A percentile compares a stretch with the other conserved stretches of the same genome.
phyloP scores from a whole-genome alignment of 2,329 filamentous ascomycete species.

The Neurospora sp. region DNA sequence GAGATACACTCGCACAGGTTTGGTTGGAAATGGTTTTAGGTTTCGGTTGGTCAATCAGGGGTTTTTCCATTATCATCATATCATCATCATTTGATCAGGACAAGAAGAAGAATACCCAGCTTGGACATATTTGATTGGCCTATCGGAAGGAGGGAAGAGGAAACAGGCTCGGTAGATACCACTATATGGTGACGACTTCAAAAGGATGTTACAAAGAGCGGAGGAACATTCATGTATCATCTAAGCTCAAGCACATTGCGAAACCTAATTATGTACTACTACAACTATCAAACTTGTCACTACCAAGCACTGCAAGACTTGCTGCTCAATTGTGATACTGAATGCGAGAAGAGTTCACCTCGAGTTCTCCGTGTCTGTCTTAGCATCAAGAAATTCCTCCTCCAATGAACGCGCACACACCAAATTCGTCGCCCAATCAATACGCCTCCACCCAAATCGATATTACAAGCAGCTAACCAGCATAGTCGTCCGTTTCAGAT shows the following conservation, averaged over 20 bases:
- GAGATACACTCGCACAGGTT: neutral
- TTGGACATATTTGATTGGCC: neutral
- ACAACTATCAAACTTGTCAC: neutral
- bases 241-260: neutral
- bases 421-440: neutral
- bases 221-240: neutral
- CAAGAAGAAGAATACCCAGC: neutral
- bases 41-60: neutral
- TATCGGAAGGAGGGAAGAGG: slow-evolving; percentile 1
- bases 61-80: slow-evolving; percentile 3
- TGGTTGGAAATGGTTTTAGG: slow-evolving; percentile 1
- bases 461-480: neutral
- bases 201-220: slow-evolving; percentile 2
- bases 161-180: slow-evolving; percentile 10
- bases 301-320: neutral
- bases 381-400: neutral
- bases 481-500: neutral
- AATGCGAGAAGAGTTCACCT: neutral
- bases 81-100: slow-evolving; percentile 6
- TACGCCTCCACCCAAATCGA: neutral
- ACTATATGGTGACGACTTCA: slow-evolving; percentile 5
- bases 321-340: neutral
- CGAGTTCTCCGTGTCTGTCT: neutral
- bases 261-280: slow-evolving; percentile 15
- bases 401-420: neutral